A percentile compares a stretch with the other conserved stretches of the same genome.
phyloP scores from a whole-genome alignment of 1,284 basidiomycete genomes.

The Laetiporus sulphureus region DNA sequence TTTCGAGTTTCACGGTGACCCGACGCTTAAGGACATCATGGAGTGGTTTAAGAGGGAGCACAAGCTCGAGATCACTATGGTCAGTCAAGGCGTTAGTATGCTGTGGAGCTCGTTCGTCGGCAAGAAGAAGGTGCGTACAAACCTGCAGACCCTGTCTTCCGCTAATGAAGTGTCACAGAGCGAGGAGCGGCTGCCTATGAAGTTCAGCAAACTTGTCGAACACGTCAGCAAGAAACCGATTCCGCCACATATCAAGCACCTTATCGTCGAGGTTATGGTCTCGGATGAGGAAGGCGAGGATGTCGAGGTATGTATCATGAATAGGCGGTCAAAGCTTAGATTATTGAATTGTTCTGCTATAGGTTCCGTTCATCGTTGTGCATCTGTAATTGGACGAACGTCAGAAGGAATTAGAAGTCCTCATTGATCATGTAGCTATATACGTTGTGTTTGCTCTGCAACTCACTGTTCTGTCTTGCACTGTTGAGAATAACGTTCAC shows the following conservation, averaged over 20 bases:
- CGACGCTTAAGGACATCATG: slow-evolving; percentile 84
- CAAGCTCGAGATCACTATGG: slow-evolving; percentile 90
- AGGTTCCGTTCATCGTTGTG: slow-evolving; percentile 70
- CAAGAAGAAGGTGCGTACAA: slow-evolving; percentile 73
- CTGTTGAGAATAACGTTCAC: too few relatives aligned
- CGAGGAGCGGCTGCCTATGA: slow-evolving; percentile 84
- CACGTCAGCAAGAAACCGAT: slow-evolving; percentile 92
- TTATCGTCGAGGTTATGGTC: slow-evolving; percentile 93
- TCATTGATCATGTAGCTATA: slow-evolving; percentile 9
- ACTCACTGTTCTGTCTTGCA: too few relatives aligned
- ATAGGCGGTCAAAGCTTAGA: background rate
- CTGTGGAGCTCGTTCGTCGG: slow-evolving; percentile 92
- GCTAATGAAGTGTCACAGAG: slow-evolving; percentile 40
- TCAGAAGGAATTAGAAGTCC: slow-evolving; percentile 1
- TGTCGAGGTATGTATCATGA: slow-evolving; percentile 54
- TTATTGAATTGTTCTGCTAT: slow-evolving; percentile 1
- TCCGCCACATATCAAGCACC: slow-evolving; percentile 71
- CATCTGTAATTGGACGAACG: slow-evolving; percentile 12
- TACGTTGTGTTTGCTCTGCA: too few relatives aligned
- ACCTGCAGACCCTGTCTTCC: slow-evolving; percentile 1
- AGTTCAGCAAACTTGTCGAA: slow-evolving; percentile 88
- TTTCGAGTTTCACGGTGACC: slow-evolving; percentile 88
- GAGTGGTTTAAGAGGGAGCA: slow-evolving; percentile 83
- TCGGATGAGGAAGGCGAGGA: slow-evolving; percentile 87
- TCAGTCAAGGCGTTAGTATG: slow-evolving; percentile 97